A percentile compares a stretch with the other conserved stretches of the same genome.
Conservation (phyloP, 768 basidiomycete genomes). For the Coprinopsis marcescibilis region DNA sequence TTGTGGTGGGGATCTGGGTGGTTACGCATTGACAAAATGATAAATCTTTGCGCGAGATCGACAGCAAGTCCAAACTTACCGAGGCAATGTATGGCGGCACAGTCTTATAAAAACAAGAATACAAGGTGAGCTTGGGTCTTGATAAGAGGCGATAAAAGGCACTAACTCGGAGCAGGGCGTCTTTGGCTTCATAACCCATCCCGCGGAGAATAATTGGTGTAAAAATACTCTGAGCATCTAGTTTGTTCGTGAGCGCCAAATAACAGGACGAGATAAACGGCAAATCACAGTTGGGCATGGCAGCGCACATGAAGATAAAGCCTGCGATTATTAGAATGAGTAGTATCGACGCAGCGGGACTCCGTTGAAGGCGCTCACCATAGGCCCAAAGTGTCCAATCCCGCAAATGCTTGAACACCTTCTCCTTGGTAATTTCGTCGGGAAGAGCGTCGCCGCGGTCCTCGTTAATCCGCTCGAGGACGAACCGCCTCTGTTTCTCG, state of each 20-base stretch:
- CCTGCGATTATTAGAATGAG: conserved; percentile 5
- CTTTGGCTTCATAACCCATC: conserved; percentile 36
- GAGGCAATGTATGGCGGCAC: neutral
- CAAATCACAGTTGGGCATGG: conserved; percentile 42
- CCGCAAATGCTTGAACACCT: conserved; percentile 23
- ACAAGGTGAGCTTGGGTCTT: too few species aligned
- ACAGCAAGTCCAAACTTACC: neutral
- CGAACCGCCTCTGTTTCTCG: conserved; percentile 22
- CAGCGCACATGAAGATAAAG: conserved; percentile 38
- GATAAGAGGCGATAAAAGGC: neutral
- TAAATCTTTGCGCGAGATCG: neutral
- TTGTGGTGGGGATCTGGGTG: conserved; percentile 25
- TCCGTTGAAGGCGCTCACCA: conserved; percentile 7
- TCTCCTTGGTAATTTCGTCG: conserved; percentile 21
- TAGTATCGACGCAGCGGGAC: neutral
- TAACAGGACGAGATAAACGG: too few species aligned
- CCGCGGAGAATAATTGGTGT: conserved; percentile 40
- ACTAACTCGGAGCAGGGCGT: conserved; percentile 14
- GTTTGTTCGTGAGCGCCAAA: too few species aligned
- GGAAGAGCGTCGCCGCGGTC: conserved; percentile 28
- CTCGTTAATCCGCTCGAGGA: conserved; percentile 24
- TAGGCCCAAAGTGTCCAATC: conserved; percentile 29
- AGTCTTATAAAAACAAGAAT: neutral
- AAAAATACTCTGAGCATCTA: conserved; percentile 41
- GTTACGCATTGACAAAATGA: neutral